Evolutionary conservation across 1,139 yeast genomes (phyloP), one percentile per base, ranked within the genome.

Genomic region (Yamadazyma kanchanaburiensis): DNA sequence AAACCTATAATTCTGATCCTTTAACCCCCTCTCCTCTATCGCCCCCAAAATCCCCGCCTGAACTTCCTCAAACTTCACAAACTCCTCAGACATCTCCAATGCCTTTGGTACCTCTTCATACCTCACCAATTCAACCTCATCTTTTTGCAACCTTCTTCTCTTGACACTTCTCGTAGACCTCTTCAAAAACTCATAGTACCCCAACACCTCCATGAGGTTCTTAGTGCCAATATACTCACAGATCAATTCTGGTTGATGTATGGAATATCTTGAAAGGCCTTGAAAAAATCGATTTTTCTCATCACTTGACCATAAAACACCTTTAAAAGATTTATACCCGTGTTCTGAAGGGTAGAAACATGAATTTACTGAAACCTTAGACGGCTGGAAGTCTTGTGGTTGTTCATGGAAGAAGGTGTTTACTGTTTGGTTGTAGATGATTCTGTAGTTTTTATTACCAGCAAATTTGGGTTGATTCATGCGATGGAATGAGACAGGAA

Each of bases 41-140:
- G n/a, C n/a, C n/a, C n/a, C n/a, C n/a, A n/a, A n/a, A n/a, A n/a
- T n/a, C n/a, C n/a, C 22, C 33, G 26, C 59, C 38, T 72, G 77
- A 5, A 49, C 47, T 24, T 72, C 72, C 45, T 78, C 85, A 49
- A 70, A 53, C 9, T 50, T 48, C 2, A 72, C 48, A 51, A 70
- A 76, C 13, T 55, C 54, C 12, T 60, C 61, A 35, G 71, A 64
- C 70, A 77, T 67, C 46, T 79, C 86, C 38, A 57, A 55, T 1
- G 80, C 73, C 2, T 62, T 56, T 1, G 84, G 84, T 16, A 77
- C 49, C 3, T 73, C 73, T 15, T 51, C 49, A 47, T 65, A 61
- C 6, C 51, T 46, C 10, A 67, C 45, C 25, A 60, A 41, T 7
- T 18, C 20, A 8, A 10, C 9, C 9, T 18, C 10, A 10, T 8